Evolutionary conservation across 2,329 filamentous ascomycete genomes (phyloP).

Genomic region (Apiospora kogelbergensis): DNA sequence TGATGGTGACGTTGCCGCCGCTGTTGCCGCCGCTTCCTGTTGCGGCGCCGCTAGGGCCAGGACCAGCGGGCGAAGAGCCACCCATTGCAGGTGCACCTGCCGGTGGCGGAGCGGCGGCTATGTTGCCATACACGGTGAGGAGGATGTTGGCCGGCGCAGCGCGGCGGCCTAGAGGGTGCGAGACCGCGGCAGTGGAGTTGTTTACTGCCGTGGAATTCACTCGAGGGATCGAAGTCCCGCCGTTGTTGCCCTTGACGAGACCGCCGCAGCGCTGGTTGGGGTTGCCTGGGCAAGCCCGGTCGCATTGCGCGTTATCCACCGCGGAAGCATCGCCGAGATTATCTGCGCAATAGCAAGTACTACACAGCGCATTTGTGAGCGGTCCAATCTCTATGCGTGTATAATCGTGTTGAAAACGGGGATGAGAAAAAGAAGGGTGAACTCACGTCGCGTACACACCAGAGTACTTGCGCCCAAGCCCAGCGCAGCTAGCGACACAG

Average conservation of each 20-base stretch:
- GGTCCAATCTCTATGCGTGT: background rate
- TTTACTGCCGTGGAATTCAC: slow-evolving; percentile 12
- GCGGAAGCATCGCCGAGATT: slow-evolving; percentile 40
- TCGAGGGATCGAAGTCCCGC: slow-evolving; percentile 8
- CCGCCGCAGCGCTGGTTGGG: slow-evolving; percentile 42
- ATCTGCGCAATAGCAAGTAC: slow-evolving; percentile 46
- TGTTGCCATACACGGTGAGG: slow-evolving; percentile 44
- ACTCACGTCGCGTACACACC: slow-evolving; percentile 37
- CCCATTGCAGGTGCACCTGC: slow-evolving; percentile 35
- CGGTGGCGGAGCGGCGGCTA: slow-evolving; percentile 28
- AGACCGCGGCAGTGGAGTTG: background rate
- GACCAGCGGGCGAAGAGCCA: slow-evolving; percentile 14
- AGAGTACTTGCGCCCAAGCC: slow-evolving; percentile 34
- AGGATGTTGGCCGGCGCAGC: slow-evolving; percentile 31
- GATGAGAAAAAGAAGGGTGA: background rate
- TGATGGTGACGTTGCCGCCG: slow-evolving; percentile 15
- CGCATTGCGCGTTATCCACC: slow-evolving; percentile 33
- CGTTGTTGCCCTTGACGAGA: background rate
- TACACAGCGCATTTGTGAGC: slow-evolving; percentile 12
- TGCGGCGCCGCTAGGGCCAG: slow-evolving; percentile 20
- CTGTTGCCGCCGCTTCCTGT: background rate
- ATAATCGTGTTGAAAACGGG: too few relatives aligned
- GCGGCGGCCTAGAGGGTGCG: slow-evolving; percentile 20
- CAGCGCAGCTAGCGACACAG: slow-evolving; percentile 39
- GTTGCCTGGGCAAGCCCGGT: slow-evolving; percentile 43